Base-by-base conservation (phyloP, 78 protist genomes). In the Bodo saltans region DNA sequence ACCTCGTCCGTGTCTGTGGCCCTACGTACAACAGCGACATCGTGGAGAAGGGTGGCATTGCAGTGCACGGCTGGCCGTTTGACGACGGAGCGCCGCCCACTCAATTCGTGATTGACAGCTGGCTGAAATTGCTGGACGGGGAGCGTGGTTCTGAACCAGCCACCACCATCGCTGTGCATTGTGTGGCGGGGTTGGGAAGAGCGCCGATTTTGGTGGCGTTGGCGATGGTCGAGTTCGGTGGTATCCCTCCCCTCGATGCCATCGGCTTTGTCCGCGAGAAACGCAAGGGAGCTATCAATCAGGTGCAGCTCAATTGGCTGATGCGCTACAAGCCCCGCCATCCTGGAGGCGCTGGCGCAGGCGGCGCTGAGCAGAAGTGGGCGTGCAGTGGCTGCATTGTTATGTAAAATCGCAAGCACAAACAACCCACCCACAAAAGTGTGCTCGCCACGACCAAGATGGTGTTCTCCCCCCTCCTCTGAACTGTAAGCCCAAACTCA, bases 161-260 rank as follows among this genome's bases (percentile, higher is more conserved):
- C 60, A 17, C 60, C 60, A 8, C 60, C 17, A 47, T 90, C 68
- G 93, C 87, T 30, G 78, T 90, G 26, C 93, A 90, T 79, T 90
- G 93, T 41, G 87, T 87, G 29, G 90, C 90, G 8, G 93, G 93
- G 3, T 68, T 90, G 17, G 93, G 93, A 2, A 26, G 92, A 8
- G 93, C 93, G n/a, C 93, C 93, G 8, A 85, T 90, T 4, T 78
- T 90, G 37, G 93, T 90, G 3, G 90, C 93, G 32, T 32, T 90
- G n/a, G 91, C 93, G 23, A 81, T 90, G 32, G 69, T 90, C 39
- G 93, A 90, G 81, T 29, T n/a, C 35, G 47, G 37, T 1, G 89
- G 86, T 4, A 2, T 85, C n/a, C 68, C 29, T 32, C 47, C 91
- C 4, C 71, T 85, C 23, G 93, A 90, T 42, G 90, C 86, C n/a